Percentiles rank a stretch among this genome's conserved stretches.
Evolutionary conservation across 345 rosid genomes (phyloP).

Genomic region (Geranium brycei): DNA sequence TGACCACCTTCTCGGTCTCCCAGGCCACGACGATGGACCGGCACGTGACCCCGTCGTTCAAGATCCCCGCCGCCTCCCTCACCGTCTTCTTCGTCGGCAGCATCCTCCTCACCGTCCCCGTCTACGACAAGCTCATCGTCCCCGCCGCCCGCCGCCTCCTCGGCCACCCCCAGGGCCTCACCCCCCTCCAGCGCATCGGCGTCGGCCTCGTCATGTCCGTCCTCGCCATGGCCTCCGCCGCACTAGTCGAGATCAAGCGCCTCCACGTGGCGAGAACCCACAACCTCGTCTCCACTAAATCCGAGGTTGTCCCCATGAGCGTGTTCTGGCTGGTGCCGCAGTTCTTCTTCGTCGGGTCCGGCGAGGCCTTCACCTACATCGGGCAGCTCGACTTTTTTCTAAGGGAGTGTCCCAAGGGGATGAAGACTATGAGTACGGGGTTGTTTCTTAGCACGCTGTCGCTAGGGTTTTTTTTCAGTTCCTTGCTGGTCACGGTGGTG

Average conservation of each 20-base stretch:
- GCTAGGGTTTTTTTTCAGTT: constrained; percentile 52
- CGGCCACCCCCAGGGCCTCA: constrained; percentile 25
- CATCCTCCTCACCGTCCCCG: constrained; percentile 34
- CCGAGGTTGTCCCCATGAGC: constrained; percentile 20
- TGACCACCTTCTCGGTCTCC: constrained; percentile 59
- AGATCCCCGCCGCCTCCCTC: constrained; percentile 59
- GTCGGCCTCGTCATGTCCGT: constrained; percentile 48
- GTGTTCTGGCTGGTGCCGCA: constrained; percentile 48
- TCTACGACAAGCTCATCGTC: constrained; percentile 42
- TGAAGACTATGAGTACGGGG: constrained; percentile 68
- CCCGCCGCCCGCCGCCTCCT: constrained; percentile 16
- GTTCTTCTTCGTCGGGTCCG: constrained; percentile 54
- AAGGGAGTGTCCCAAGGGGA: constrained; percentile 50
- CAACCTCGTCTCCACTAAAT: constrained; percentile 4
- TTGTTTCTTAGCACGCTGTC: constrained; percentile 51
- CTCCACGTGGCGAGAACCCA: constrained; percentile 17
- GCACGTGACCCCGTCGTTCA: constrained; percentile 27
- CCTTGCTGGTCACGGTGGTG: constrained; percentile 39
- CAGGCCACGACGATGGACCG: constrained; percentile 71
- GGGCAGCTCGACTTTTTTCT: constrained; percentile 71
- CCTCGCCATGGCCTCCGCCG: constrained; percentile 50
- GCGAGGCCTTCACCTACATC: constrained; percentile 53
- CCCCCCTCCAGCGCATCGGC: constrained; percentile 45
- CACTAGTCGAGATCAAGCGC: constrained; percentile 32
- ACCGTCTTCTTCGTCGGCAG: constrained; percentile 43